Percentiles rank a stretch among this genome's conserved stretches.
Conservation (phyloP, 345 rosid genomes). For the Salix dunnii region DNA sequence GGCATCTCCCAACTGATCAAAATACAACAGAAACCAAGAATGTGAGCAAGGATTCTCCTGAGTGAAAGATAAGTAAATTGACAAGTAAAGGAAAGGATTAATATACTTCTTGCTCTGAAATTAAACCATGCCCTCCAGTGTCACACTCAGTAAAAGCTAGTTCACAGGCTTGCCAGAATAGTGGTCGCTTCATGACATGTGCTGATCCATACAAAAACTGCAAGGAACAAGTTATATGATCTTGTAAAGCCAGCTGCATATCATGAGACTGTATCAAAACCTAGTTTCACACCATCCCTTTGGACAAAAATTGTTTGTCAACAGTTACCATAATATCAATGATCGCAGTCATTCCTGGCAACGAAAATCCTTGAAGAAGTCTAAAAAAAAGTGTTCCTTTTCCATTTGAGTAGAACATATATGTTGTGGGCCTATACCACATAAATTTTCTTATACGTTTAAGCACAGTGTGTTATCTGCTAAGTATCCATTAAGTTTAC, state of each 20-base stretch:
- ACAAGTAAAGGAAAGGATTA: background rate
- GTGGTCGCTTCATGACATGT: slow-evolving; percentile 60
- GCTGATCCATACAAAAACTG: slow-evolving; percentile 87
- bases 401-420: background rate
- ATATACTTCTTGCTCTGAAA: slow-evolving; percentile 60
- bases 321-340: background rate
- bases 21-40: slow-evolving; percentile 12
- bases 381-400: background rate
- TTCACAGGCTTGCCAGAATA: slow-evolving; percentile 66
- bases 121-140: slow-evolving; percentile 38
- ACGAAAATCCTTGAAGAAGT: background rate
- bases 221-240: slow-evolving; percentile 22
- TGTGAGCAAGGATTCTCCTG: slow-evolving; percentile 11
- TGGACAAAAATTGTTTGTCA: background rate
- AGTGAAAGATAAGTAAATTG: background rate
- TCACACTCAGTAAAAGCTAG: slow-evolving; percentile 60
- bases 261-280: background rate
- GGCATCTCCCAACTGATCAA: slow-evolving; percentile 55
- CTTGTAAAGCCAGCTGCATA: background rate
- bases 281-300: background rate
- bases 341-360: background rate
- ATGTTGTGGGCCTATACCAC: background rate
- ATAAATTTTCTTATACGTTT: background rate
- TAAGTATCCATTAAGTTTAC: background rate
- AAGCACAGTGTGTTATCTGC: background rate